Conservation (phyloP, 2,329 filamentous ascomycete species). For the Pseudogymnoascus sp. region DNA sequence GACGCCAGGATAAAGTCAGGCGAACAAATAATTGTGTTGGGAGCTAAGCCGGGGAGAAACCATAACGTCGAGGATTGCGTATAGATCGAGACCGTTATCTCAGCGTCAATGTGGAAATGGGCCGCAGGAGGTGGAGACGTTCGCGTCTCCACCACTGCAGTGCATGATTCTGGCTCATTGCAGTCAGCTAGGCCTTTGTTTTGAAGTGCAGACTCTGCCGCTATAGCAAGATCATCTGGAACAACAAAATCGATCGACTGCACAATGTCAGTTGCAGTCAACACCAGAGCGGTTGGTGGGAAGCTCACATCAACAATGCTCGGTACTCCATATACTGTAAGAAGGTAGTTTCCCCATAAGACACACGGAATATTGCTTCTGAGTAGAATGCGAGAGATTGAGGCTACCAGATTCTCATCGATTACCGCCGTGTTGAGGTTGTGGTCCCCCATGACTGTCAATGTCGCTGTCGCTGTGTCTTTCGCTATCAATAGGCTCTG, state of each 20-base stretch:
- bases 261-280: neutral
- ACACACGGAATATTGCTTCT: neutral
- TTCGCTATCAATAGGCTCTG: no score
- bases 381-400: neutral
- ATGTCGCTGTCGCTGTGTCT: no score
- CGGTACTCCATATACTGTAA: neutral
- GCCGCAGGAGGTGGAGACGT: neutral
- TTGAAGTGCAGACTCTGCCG: neutral
- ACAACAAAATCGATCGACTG: neutral
- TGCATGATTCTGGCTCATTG: neutral
- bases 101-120: neutral
- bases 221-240: neutral
- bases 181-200: neutral
- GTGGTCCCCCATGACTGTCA: no score
- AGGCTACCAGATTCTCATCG: neutral
- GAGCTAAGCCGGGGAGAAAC: neutral
- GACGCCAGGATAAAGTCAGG: neutral
- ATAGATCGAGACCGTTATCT: neutral
- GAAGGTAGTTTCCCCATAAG: constrained; percentile 1
- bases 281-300: neutral
- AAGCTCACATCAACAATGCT: neutral
- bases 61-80: neutral
- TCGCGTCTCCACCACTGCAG: neutral
- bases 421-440: no score
- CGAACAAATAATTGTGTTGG: neutral